Evolutionary conservation across 192 early-diverging fungal species (phyloP), one percentile per base, ranked within the genome.

Genomic region (Cetraspora pellucida): DNA sequence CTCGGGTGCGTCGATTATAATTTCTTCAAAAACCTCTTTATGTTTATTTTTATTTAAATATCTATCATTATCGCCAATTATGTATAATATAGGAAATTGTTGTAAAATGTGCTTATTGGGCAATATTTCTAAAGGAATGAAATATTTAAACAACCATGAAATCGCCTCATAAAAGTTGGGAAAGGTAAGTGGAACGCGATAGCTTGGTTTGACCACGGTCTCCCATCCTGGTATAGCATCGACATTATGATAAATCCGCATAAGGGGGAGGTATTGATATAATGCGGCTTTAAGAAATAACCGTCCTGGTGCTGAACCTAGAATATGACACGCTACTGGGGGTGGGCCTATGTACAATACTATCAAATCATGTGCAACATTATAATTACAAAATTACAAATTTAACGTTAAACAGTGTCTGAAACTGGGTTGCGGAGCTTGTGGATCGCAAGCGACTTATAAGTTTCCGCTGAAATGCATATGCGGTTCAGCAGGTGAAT

Each of bases 121-220:
- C 4, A 59, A 4, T 7, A 73, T 27, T 46, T 73, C 37, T 25
- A 73, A 60, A 1, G 72, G 72, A 14, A 52, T 9, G 59, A 73
- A 73, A 44, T 73, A 45, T 46, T 59, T 57, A 37, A 73, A 59
- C 13, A 60, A 19, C 23, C 30, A 59, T 43, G 54, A 30, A 31
- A 73, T 0, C 45, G 55, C 43, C 59, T 73, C 72, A 37, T 73
- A 73, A 55, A 73, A 73, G 30, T 73, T 73, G 27, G 72, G 72
- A 7, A 73, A 37, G 5, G 72, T 73, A 44, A 73, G 19, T 16
- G 72, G 72, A 25, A 73, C 44, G 14, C 72, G 54, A 55, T 74
- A 74, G 46, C n/a, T 19, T 45, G 72, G 72, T 46, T 45, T 57
- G 6, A 74, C 72, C 11, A 60, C 37, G 11, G 72, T 60, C 45